Conservation (phyloP, 2,329 filamentous ascomycete genomes). For the Nannizziopsis arthrosporioides region DNA sequence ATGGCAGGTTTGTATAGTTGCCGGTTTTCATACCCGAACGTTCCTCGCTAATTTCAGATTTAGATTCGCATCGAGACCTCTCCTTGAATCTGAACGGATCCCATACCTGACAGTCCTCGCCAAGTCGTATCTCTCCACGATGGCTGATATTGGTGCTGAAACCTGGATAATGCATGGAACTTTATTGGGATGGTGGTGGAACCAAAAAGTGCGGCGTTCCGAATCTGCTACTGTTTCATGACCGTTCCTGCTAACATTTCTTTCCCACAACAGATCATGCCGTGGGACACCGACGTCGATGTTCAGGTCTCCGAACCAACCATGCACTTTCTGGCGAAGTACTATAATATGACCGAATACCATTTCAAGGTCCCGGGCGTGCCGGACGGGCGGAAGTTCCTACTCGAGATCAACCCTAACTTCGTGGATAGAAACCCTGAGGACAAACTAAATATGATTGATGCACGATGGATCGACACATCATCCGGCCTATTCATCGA, state of each 20-base stretch:
- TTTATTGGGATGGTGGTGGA: slow-evolving; percentile 53
- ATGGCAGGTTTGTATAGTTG: slow-evolving; percentile 18
- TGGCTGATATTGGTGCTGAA: slow-evolving; percentile 45
- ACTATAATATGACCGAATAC: slow-evolving; percentile 53
- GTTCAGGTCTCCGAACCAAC: slow-evolving; percentile 46
- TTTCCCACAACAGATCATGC: slow-evolving; percentile 39
- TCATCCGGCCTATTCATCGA: slow-evolving; percentile 50
- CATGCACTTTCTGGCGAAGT: slow-evolving; percentile 45
- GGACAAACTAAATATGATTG: slow-evolving; percentile 46
- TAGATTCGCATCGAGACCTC: slow-evolving; percentile 38
- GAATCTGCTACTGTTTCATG: neutral
- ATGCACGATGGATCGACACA: slow-evolving; percentile 51
- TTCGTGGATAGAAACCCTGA: slow-evolving; percentile 34
- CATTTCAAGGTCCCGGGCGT: slow-evolving; percentile 32
- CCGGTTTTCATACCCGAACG: neutral
- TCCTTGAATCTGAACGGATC: slow-evolving; percentile 39
- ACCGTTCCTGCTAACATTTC: neutral
- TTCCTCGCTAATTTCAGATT: neutral
- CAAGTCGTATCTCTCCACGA: slow-evolving; percentile 45
- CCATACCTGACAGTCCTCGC: slow-evolving; percentile 42
- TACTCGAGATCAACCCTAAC: slow-evolving; percentile 50
- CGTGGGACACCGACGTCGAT: slow-evolving; percentile 52
- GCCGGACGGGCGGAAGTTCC: slow-evolving; percentile 34
- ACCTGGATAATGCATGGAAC: slow-evolving; percentile 56
- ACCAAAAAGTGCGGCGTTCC: slow-evolving; percentile 34